Percentiles rank a stretch among this genome's conserved stretches.
phyloP scores from a whole-genome alignment of 805 yeast genomes.

The Candida pseudoglaebosa region DNA sequence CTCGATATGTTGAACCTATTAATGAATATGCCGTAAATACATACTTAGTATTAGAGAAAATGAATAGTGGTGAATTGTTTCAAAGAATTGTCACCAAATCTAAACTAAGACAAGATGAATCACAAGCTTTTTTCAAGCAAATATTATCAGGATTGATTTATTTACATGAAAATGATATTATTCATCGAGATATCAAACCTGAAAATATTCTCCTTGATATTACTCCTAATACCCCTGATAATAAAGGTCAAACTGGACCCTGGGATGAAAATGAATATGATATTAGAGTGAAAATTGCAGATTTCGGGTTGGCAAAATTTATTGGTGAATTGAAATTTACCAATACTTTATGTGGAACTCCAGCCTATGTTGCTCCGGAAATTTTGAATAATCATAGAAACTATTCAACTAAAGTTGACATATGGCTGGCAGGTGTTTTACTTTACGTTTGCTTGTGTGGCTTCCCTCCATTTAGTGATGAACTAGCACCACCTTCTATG shows the following conservation, averaged over 20 bases:
- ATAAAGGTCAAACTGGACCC: slow-evolving; percentile 42
- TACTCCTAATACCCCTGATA: slow-evolving; percentile 30
- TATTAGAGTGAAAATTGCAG: slow-evolving; percentile 72
- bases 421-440: slow-evolving; percentile 81
- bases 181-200: slow-evolving; percentile 45
- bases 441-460: slow-evolving; percentile 78
- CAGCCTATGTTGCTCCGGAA: slow-evolving; percentile 86
- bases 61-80: slow-evolving; percentile 72
- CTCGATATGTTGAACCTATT: slow-evolving; percentile 51
- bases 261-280: slow-evolving; percentile 61
- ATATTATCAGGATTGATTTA: slow-evolving; percentile 36
- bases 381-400: slow-evolving; percentile 52
- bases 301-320: slow-evolving; percentile 70
- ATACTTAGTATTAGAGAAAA: slow-evolving; percentile 67
- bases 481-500: slow-evolving; percentile 75
- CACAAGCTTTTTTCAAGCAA: slow-evolving; percentile 53
- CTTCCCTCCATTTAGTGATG: slow-evolving; percentile 82
- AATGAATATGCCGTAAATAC: slow-evolving; percentile 50
- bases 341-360: slow-evolving; percentile 79
- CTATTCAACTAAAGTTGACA: slow-evolving; percentile 69
- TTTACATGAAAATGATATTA: slow-evolving; percentile 37
- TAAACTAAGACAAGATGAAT: slow-evolving; percentile 56
- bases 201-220: slow-evolving; percentile 48
- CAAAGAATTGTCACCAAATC: slow-evolving; percentile 67
- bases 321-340: slow-evolving; percentile 73